Evolutionary conservation across 1,284 basidiomycete species (phyloP).

Genomic region (Agaricales sp.): DNA sequence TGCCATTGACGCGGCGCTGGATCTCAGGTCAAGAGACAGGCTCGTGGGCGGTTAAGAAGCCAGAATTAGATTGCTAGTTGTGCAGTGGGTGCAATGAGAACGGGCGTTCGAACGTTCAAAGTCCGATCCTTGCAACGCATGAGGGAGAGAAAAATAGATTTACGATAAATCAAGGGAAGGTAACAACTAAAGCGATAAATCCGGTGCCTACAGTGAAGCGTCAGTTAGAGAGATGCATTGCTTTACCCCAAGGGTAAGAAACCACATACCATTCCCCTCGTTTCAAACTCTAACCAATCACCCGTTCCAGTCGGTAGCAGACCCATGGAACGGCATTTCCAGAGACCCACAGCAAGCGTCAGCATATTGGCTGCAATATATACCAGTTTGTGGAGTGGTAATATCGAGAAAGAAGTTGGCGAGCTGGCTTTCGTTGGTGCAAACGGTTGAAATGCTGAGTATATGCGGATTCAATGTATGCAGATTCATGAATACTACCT

Average conservation of each 20-base stretch:
- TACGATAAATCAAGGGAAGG: background rate
- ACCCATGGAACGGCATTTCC: slow-evolving; percentile 88
- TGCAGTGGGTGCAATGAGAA: too few relatives aligned
- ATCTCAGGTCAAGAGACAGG: background rate
- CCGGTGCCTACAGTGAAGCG: background rate
- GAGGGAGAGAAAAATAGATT: too few relatives aligned
- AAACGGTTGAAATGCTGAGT: slow-evolving; percentile 59
- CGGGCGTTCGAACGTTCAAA: too few relatives aligned
- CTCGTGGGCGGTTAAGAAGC: too few relatives aligned
- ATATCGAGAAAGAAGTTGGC: slow-evolving; percentile 40
- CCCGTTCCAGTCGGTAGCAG: slow-evolving; percentile 79
- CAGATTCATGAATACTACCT: background rate
- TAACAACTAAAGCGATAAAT: background rate
- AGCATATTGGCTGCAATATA: slow-evolving; percentile 65
- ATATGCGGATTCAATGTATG: slow-evolving; percentile 1
- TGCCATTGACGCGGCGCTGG: background rate
- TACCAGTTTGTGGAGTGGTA: slow-evolving; percentile 56
- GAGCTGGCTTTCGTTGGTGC: slow-evolving; percentile 38
- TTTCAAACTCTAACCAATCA: slow-evolving; percentile 90
- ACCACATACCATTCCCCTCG: slow-evolving; percentile 52
- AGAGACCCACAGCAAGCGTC: slow-evolving; percentile 73
- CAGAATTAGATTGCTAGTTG: too few relatives aligned
- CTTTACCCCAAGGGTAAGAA: background rate
- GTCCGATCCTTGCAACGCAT: too few relatives aligned
- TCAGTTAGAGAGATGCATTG: background rate